Evolutionary conservation across 2,329 filamentous ascomycete species (phyloP).

Genomic region (Fusarium nurragi): DNA sequence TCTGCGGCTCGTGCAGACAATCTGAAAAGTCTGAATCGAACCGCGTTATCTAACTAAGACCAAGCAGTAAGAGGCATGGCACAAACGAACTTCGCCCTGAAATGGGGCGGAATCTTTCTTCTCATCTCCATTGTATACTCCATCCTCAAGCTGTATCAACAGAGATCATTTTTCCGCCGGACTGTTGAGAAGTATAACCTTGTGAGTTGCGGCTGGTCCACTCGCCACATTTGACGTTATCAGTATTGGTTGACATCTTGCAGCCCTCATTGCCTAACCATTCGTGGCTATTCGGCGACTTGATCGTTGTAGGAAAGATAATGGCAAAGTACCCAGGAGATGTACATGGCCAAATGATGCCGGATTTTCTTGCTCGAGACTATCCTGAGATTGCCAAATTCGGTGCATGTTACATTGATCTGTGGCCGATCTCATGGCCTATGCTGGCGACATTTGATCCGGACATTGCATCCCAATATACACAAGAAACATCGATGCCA

Average conservation of each 20-base stretch:
- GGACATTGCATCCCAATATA: background rate
- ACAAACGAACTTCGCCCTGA: background rate
- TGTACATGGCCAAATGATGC: slow-evolving; percentile 2
- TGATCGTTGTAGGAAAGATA: background rate
- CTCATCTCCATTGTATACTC: background rate
- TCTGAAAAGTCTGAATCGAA: background rate
- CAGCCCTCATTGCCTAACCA: background rate
- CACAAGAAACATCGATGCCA: background rate
- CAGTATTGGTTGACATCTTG: background rate
- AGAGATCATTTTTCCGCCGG: background rate
- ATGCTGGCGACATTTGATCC: background rate
- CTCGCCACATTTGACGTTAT: rapidly evolving
- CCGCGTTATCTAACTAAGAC: background rate
- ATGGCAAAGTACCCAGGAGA: background rate
- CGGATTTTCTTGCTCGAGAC: background rate
- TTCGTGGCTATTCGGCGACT: slow-evolving; percentile 1
- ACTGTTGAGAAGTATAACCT: background rate
- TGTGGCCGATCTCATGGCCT: slow-evolving; percentile 1
- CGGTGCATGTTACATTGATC: background rate
- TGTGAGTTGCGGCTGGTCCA: background rate
- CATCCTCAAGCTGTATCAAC: background rate
- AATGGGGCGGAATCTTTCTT: background rate
- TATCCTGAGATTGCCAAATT: background rate
- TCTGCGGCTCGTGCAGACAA: background rate
- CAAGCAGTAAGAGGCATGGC: background rate